Evolutionary conservation across 2,329 filamentous ascomycete species (phyloP).

Genomic region (Fusarium floridanum): DNA sequence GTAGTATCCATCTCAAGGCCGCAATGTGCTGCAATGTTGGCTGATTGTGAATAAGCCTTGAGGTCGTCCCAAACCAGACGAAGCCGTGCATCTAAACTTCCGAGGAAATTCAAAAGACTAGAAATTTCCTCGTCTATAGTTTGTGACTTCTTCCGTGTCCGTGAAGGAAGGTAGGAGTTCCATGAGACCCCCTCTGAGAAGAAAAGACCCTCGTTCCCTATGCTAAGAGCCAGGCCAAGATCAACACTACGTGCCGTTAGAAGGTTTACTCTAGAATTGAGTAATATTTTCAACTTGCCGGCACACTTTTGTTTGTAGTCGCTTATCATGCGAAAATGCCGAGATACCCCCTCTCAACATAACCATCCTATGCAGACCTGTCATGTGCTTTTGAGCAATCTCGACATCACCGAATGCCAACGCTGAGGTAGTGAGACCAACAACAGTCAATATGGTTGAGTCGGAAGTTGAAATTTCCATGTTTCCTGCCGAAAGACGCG

Average conservation of each 20-base stretch:
- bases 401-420: not conserved
- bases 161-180: not conserved
- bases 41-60: not conserved
- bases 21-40: not conserved
- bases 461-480: not conserved
- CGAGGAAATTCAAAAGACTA: not conserved
- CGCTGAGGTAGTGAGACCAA: not conserved
- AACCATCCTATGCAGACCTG: not conserved
- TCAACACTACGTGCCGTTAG: not conserved
- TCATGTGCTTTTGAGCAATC: not conserved
- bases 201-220: not conserved
- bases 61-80: not conserved
- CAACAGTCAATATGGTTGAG: not conserved
- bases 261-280: not conserved
- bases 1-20: not conserved
- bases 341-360: not conserved
- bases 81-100: not conserved
- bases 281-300: not conserved
- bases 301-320: not conserved
- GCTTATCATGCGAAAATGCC: not conserved
- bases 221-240: not conserved
- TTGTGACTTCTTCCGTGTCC: not conserved
- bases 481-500: not conserved
- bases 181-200: not conserved
- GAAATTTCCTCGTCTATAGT: rapidly evolving